These are phyloP conservation scores for Ilyonectria robusta DNA, from an alignment of 2,329 filamentous ascomycete genomes.

Conservation along the genomic window DNA sequence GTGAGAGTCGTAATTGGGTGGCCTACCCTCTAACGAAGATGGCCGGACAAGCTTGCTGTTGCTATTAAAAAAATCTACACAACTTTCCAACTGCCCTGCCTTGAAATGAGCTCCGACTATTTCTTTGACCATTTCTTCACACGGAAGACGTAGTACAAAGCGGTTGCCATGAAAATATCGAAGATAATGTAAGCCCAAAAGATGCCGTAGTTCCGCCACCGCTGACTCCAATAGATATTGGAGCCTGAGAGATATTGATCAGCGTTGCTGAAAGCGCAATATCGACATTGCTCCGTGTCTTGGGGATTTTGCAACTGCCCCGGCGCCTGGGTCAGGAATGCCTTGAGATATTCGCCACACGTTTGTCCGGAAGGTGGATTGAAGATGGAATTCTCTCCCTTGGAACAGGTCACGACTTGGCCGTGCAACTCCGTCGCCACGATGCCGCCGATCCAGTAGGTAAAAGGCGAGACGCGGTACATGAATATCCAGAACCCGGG, in stretches of 20 bases:
- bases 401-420: conserved; percentile 65
- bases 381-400: conserved; percentile 74
- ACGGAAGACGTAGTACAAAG: conserved; percentile 74
- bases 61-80: too few species aligned
- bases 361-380: conserved; percentile 73
- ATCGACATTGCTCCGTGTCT: conserved; percentile 71
- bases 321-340: conserved; percentile 63
- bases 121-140: conserved; percentile 58
- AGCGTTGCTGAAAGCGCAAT: conserved; percentile 75
- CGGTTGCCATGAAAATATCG: conserved; percentile 71
- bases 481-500: conserved; percentile 85
- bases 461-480: conserved; percentile 77
- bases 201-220: conserved; percentile 80
- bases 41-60: too few species aligned
- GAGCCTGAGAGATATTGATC: conserved; percentile 69
- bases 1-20: too few species aligned
- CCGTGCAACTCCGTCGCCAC: conserved; percentile 75
- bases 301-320: conserved; percentile 75
- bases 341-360: conserved; percentile 74
- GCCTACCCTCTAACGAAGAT: too few species aligned
- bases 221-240: conserved; percentile 64
- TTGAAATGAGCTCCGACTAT: not conserved
- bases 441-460: conserved; percentile 78
- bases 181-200: conserved; percentile 77
- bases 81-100: too few species aligned